Conservation (phyloP, 192 early-diverging fungal genomes). For the Borealophlyctis nickersoniae region DNA sequence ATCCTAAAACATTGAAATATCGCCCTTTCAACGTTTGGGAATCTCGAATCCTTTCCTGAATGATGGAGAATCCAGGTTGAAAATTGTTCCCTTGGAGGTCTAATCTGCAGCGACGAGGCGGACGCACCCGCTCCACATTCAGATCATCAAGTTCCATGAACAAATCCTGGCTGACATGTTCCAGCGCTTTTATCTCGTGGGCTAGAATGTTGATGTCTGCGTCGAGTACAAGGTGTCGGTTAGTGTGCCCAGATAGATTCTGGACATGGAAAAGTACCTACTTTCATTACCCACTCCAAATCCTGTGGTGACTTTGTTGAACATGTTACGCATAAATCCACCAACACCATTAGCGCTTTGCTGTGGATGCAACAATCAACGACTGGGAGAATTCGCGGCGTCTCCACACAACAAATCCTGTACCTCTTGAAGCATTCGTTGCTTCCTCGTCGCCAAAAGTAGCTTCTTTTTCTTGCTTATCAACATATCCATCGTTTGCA, state of each 20-base stretch:
- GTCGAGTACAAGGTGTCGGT: not conserved
- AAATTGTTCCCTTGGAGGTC: too few relatives aligned
- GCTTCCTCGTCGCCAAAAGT: slow-evolving; percentile 36
- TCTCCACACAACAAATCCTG: slow-evolving; percentile 16
- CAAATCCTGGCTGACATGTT: slow-evolving; percentile 66
- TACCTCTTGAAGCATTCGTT: slow-evolving; percentile 12
- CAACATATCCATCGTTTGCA: slow-evolving; percentile 69
- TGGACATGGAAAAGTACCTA: slow-evolving; percentile 17
- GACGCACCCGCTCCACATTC: slow-evolving; percentile 64
- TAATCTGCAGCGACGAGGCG: too few relatives aligned
- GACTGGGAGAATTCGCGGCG: too few relatives aligned
- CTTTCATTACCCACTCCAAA: slow-evolving; percentile 29
- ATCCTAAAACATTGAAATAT: slow-evolving; percentile 77
- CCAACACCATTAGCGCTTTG: slow-evolving; percentile 38
- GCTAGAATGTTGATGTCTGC: slow-evolving; percentile 44
- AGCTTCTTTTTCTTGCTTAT: slow-evolving; percentile 68
- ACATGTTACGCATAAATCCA: slow-evolving; percentile 56
- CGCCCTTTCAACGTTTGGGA: slow-evolving; percentile 75
- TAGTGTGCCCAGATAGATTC: too few relatives aligned
- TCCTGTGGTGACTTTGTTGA: slow-evolving; percentile 38
- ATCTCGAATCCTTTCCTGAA: slow-evolving; percentile 49
- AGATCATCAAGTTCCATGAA: slow-evolving; percentile 79
- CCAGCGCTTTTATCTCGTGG: slow-evolving; percentile 55
- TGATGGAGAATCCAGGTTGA: too few relatives aligned
- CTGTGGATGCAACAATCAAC: too few relatives aligned